Evolutionary conservation across 768 basidiomycete genomes (phyloP), one percentile per base, ranked within the genome.

Genomic region (Cystofilobasidium macerans): DNA sequence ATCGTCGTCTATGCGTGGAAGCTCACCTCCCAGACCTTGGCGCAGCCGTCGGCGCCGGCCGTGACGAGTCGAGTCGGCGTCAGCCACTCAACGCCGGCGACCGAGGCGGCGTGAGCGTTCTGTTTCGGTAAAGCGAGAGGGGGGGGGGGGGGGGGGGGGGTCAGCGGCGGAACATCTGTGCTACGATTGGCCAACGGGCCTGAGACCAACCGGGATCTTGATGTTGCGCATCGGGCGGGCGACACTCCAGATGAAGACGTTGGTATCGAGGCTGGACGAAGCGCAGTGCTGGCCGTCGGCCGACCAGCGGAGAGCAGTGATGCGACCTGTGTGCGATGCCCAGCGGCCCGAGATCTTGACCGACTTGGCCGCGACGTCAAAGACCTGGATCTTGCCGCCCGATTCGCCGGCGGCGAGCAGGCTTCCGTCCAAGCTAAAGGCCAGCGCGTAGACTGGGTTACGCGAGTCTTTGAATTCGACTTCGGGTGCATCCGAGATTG

Each of bases 221-320:
- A 91, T 83, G 70, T 87, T 88, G 75, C 81, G 84, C 75, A 83
- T 77, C 12, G 86, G 84, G 72, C 75, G 75, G 56, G 74, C 72
- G 13, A 89, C 83, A 69, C 85, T 85, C 84, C 88, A 97, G 30
- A 97, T 77, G 72, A 91, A 95, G 6, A 94, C 83, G 70, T 90
- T 83, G 35, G 92, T 93, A 74, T 98, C 94, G n/a, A 94, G 80
- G 24, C 90, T 89, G 14, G 86, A 91, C 5, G 90, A 91, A 14
- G 85, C 92, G 69, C 87, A 82, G 72, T 92, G 84, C 68, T 80
- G 80, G 9, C 85, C 84, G 72, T 88, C 85, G 8, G 82, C 70
- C 9, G 87, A 84, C 84, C 87, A 92, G 1, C 83, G 78, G 22
- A 98, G 80, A 13, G 88, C 83, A 70, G 85, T 82, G 68, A 97